Conservation (phyloP, 345 rosid genomes). For the Hibiscus tridactylites region DNA sequence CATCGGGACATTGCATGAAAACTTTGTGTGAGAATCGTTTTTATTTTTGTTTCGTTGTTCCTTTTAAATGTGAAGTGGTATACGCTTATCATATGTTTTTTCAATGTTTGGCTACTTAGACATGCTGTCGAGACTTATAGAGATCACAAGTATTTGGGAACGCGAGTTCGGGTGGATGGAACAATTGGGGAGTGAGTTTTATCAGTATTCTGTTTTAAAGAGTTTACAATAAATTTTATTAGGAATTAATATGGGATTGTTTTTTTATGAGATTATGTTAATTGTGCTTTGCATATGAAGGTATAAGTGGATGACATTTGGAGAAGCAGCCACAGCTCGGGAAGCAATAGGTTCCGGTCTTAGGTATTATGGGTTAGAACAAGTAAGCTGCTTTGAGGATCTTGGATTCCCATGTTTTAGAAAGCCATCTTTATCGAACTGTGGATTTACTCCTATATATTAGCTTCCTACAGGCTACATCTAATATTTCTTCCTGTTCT, state of each 20-base stretch:
- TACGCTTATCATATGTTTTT: neutral
- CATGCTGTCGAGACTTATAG: conserved; percentile 51
- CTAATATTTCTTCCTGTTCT: neutral
- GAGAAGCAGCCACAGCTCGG: conserved; percentile 63
- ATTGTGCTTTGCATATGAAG: conserved; percentile 25
- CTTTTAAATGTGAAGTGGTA: neutral
- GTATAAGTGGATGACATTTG: conserved; percentile 88
- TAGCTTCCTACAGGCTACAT: no score
- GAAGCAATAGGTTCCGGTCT: conserved; percentile 89
- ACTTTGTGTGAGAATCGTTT: conserved; percentile 44
- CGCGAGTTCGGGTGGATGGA: conserved; percentile 59
- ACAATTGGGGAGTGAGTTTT: conserved; percentile 71
- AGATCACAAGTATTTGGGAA: conserved; percentile 72
- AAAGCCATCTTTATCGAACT: neutral
- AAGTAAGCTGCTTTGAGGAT: conserved; percentile 31
- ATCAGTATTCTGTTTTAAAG: neutral
- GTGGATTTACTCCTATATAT: neutral
- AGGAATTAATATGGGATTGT: neutral
- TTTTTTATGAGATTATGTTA: conserved; percentile 3
- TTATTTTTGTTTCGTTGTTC: neutral
- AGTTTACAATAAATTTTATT: neutral
- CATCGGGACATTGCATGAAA: conserved; percentile 72
- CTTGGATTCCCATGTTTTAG: conserved; percentile 4
- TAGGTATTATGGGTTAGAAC: conserved; percentile 40
- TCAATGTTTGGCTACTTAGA: conserved; percentile 23